These are phyloP conservation scores for Trametes sanguinea DNA, from an alignment of 768 basidiomycete species.

Conservation along the genomic window DNA sequence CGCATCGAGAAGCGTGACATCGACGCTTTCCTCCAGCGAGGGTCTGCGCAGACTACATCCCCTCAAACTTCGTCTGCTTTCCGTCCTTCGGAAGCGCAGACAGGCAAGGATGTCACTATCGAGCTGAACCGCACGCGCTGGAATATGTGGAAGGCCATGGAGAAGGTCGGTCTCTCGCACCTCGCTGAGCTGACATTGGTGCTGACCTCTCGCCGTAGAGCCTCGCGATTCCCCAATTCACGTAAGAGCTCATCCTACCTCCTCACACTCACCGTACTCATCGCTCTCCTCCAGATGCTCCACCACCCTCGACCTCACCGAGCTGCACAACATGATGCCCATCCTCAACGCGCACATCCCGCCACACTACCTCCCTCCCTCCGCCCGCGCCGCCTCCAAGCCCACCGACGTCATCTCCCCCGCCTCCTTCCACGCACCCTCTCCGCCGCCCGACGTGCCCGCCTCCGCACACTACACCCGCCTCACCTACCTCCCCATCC, in stretches of 20 bases:
- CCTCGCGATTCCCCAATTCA: constrained; percentile 84
- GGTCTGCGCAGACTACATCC: constrained; percentile 12
- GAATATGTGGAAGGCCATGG: constrained; percentile 92
- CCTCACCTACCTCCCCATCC: constrained; percentile 80
- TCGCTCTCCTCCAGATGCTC: constrained; percentile 54
- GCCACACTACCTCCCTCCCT: constrained; percentile 45
- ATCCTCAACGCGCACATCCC: constrained; percentile 72
- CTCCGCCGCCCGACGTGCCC: constrained; percentile 47
- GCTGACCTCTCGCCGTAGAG: constrained; percentile 48
- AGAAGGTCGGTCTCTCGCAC: constrained; percentile 50
- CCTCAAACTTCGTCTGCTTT: constrained; percentile 6
- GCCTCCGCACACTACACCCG: constrained; percentile 58
- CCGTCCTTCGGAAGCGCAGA: constrained; percentile 5
- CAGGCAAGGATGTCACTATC: constrained; percentile 54
- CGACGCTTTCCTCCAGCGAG: constrained; percentile 53
- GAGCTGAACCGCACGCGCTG: constrained; percentile 77
- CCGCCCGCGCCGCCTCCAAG: constrained; percentile 40
- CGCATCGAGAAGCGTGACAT: constrained; percentile 77
- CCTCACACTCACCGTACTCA: not conserved
- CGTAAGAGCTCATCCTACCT: constrained; percentile 41
- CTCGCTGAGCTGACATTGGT: not conserved
- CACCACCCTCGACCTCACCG: constrained; percentile 73
- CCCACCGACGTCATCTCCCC: constrained; percentile 43
- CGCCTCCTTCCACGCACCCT: constrained; percentile 41
- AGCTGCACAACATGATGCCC: constrained; percentile 62